phyloP scores from a whole-genome alignment of 305 asterid species.

The Fraxinus sp. region DNA sequence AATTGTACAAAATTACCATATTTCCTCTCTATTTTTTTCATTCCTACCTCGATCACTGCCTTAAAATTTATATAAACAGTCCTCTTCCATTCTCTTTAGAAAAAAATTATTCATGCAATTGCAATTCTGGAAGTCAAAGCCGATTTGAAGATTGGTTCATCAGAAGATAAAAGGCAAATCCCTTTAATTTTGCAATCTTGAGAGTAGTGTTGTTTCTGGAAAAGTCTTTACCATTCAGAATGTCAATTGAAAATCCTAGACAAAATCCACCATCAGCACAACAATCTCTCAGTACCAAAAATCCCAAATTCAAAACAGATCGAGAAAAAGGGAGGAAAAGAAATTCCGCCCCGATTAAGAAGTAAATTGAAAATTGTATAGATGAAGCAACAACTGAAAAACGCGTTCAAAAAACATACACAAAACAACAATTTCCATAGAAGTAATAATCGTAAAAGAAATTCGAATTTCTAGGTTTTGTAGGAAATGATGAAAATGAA shows the following conservation, averaged over 20 bases:
- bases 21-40: background rate
- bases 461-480: no score
- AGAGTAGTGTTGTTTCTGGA: background rate
- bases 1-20: background rate
- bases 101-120: background rate
- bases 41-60: background rate
- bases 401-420: no score
- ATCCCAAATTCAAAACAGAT: background rate
- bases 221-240: background rate
- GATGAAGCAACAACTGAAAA: no score
- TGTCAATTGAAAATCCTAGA: constrained; percentile 24
- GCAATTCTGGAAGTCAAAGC: constrained; percentile 3
- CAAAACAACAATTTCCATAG: no score
- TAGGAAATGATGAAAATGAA: no score
- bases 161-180: background rate
- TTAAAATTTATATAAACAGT: constrained; percentile 26
- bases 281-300: background rate
- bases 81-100: constrained; percentile 35
- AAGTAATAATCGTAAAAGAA: no score
- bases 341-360: background rate
- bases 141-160: background rate
- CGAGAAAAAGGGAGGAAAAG: background rate
- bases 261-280: constrained; percentile 19
- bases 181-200: background rate
- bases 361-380: background rate